Evolutionary conservation across 1,284 basidiomycete genomes (phyloP), one percentile per base, ranked within the genome.

Genomic region (Sanghuangporus baumii): DNA sequence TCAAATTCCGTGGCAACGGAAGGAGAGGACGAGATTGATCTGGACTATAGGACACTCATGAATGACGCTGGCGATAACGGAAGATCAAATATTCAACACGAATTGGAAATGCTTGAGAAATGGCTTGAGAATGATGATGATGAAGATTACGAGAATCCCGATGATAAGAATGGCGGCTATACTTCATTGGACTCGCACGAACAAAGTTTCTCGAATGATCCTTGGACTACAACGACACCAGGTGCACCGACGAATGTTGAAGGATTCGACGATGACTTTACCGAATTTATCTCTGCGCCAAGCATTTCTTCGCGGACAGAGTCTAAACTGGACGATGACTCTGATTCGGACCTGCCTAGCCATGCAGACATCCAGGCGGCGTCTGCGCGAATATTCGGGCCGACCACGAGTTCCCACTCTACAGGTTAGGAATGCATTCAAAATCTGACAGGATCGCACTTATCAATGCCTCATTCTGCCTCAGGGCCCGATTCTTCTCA

Each of bases 211-310:
- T 20, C 26, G 20, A 48, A 55, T 20, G 63, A 65, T 51, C 60
- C 63, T 6, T 65, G 63, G 63, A 47, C 59, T 11, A 59, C 63
- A 7, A 54, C 52, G 16, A 18, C 52, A 37, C 52, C 31, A 6
- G 23, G 51, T 18, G 23, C 26, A 5, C 12, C 20, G 3, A 37
- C 31, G 26, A 54, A 40, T 23, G 37, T 11, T 20, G 69, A 71
- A 65, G 80, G 81, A 6, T 92, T 92, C 68, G 90, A 92, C 60
- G 90, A 92, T 68, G 88, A 92, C 71, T 92, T 92, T 70, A 80
- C 85, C 1, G 84, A 83, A 36, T 90, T 89, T 66, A 79, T 90
- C 16, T 84, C 85, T 20, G 86, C 82, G 18, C 80, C 84, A 47
- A 70, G 73, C 36, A 64, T 63, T 73, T 73, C 11, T 55, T 66